Percentiles rank a stretch among this genome's conserved stretches.
Conservation (phyloP, 441 rosid species). For the Eruca vesicaria region DNA sequence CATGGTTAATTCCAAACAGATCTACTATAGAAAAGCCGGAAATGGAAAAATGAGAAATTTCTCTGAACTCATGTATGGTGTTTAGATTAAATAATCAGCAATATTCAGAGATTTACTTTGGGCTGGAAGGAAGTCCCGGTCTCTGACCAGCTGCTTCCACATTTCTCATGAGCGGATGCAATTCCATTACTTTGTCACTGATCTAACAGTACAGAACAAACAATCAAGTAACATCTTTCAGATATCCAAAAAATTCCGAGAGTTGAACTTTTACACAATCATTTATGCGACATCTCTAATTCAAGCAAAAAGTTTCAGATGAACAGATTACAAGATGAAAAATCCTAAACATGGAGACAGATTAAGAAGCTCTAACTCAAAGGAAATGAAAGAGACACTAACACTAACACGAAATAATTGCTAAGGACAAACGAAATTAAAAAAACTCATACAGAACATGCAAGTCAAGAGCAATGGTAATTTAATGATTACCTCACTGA, state of each 20-base stretch:
- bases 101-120: conserved; percentile 52
- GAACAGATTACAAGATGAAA: neutral
- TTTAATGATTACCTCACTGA: conserved; percentile 54
- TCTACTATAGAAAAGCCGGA: conserved; percentile 2
- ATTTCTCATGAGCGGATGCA: conserved; percentile 46
- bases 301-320: conserved; percentile 4
- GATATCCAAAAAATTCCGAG: neutral
- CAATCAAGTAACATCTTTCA: conserved; percentile 8
- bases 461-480: neutral
- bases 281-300: neutral
- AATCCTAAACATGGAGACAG: conserved; percentile 9
- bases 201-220: conserved; percentile 47
- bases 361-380: neutral
- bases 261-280: neutral
- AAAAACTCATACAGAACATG: neutral
- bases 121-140: conserved; percentile 43
- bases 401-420: neutral
- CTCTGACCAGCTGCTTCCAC: conserved; percentile 53
- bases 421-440: neutral
- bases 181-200: conserved; percentile 57
- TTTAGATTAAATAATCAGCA: neutral
- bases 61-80: conserved; percentile 1
- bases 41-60: neutral
- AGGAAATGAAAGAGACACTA: conserved; percentile 18
- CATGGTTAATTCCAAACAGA: neutral